Evolutionary conservation across 768 basidiomycete genomes (phyloP).

Genomic region (Auricularia sp.): DNA sequence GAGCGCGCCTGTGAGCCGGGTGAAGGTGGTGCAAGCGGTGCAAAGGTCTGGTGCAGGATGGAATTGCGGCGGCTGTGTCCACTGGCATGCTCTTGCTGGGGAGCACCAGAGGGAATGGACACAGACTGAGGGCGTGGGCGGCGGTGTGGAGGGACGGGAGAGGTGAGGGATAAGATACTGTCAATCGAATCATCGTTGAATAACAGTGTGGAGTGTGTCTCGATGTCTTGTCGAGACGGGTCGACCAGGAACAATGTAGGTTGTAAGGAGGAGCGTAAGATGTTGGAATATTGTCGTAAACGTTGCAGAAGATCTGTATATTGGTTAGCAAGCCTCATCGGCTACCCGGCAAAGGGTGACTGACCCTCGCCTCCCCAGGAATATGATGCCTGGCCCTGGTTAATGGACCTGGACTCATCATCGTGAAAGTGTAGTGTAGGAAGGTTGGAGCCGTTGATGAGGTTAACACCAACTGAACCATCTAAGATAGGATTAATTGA

Average conservation of each 20-base stretch:
- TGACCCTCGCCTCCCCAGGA: constrained; percentile 11
- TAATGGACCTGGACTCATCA: constrained; percentile 82
- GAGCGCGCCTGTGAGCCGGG: constrained; percentile 58
- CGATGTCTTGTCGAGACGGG: constrained; percentile 86
- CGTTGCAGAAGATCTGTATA: constrained; percentile 67
- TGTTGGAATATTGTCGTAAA: constrained; percentile 63
- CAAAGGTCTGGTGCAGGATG: constrained; percentile 62
- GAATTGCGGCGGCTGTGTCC: constrained; percentile 56
- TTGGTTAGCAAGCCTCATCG: not conserved
- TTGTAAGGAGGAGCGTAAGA: constrained; percentile 80
- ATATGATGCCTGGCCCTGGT: constrained; percentile 33
- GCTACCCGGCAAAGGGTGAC: not conserved
- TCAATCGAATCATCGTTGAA: constrained; percentile 85
- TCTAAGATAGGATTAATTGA: constrained; percentile 34
- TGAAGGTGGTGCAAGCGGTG: constrained; percentile 40
- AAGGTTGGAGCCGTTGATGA: constrained; percentile 74
- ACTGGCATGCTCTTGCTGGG: constrained; percentile 1
- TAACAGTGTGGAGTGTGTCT: constrained; percentile 76
- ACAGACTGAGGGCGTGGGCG: constrained; percentile 56
- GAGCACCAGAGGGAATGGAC: constrained; percentile 15
- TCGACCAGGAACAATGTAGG: constrained; percentile 84
- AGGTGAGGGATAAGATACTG: constrained; percentile 74
- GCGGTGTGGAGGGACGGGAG: constrained; percentile 76
- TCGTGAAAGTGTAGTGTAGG: constrained; percentile 95
- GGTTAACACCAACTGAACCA: constrained; percentile 81